Percentiles rank a stretch among this genome's conserved stretches.
Conservation (phyloP, 192 early-diverging fungal species). For the Cladochytrium replicatum region DNA sequence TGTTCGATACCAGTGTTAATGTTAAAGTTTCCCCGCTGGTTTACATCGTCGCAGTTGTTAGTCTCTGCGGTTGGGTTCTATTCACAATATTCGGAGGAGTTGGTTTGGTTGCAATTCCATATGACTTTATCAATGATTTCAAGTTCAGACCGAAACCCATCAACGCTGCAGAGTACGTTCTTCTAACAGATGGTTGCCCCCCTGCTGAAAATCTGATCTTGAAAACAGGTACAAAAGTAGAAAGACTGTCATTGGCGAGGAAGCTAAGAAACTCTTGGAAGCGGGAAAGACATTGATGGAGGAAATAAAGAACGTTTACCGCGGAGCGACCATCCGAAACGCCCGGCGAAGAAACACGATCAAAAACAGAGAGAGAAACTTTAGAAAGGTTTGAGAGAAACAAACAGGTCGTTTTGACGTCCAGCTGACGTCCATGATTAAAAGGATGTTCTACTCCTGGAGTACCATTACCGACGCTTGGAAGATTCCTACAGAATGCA, state of each 20-base stretch:
- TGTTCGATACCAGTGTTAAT: constrained; percentile 8
- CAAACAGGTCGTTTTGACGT: constrained; percentile 1
- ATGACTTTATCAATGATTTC: constrained; percentile 42
- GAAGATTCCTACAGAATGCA: constrained; percentile 42
- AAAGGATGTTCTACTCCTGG: constrained; percentile 44
- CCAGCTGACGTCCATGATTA: neutral
- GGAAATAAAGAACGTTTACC: constrained; percentile 32
- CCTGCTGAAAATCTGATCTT: constrained; percentile 1
- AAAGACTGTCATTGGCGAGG: constrained; percentile 44
- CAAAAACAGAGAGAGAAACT: constrained; percentile 39
- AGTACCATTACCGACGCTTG: constrained; percentile 44
- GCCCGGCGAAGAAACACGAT: constrained; percentile 21
- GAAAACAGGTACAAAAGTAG: constrained; percentile 25
- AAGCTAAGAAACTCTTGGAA: constrained; percentile 40
- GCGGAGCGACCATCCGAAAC: constrained; percentile 1
- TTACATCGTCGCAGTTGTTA: constrained; percentile 43
- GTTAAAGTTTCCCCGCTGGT: constrained; percentile 38
- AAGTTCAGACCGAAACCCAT: constrained; percentile 46
- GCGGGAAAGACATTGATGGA: constrained; percentile 32
- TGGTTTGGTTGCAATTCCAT: constrained; percentile 40
- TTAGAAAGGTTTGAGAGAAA: constrained; percentile 31
- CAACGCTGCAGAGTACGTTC: constrained; percentile 30
- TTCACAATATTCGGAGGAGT: constrained; percentile 51
- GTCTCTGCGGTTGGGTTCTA: constrained; percentile 43
- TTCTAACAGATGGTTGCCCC: neutral